Percentiles rank a stretch among this genome's conserved stretches.
phyloP scores from a whole-genome alignment of 768 basidiomycete genomes.

The Tricholoma furcatifolium region DNA sequence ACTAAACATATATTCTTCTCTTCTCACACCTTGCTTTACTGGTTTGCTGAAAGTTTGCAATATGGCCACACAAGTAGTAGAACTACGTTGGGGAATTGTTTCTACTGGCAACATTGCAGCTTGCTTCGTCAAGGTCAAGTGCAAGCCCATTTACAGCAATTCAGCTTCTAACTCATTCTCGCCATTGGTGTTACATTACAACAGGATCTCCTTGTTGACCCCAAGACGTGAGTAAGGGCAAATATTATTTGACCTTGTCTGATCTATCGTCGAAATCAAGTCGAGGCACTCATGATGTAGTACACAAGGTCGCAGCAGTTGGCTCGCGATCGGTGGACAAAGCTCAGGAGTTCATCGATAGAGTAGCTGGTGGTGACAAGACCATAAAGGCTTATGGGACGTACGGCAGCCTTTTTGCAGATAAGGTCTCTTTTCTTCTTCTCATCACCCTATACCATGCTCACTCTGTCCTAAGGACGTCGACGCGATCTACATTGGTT shows the following conservation, averaged over 20 bases:
- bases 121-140: slow-evolving; percentile 62
- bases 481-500: slow-evolving; percentile 76
- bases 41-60: background rate
- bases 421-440: slow-evolving; percentile 43
- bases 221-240: slow-evolving; percentile 49
- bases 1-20: too few relatives aligned
- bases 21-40: background rate
- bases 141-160: background rate
- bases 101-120: slow-evolving; percentile 76
- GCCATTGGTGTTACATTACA: background rate
- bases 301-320: slow-evolving; percentile 69
- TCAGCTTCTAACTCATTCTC: background rate
- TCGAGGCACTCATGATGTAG: slow-evolving; percentile 63
- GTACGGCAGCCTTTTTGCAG: slow-evolving; percentile 73
- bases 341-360: slow-evolving; percentile 67
- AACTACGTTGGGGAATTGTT: slow-evolving; percentile 83
- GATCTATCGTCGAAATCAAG: slow-evolving; percentile 31
- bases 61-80: slow-evolving; percentile 37
- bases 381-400: slow-evolving; percentile 67
- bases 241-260: background rate
- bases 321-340: slow-evolving; percentile 73
- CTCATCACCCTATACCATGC: background rate
- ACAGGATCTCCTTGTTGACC: slow-evolving; percentile 76
- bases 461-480: slow-evolving; percentile 47
- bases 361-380: slow-evolving; percentile 46